phyloP scores from a whole-genome alignment of 2,329 filamentous ascomycete species.

The Arthrinium puccinioides region DNA sequence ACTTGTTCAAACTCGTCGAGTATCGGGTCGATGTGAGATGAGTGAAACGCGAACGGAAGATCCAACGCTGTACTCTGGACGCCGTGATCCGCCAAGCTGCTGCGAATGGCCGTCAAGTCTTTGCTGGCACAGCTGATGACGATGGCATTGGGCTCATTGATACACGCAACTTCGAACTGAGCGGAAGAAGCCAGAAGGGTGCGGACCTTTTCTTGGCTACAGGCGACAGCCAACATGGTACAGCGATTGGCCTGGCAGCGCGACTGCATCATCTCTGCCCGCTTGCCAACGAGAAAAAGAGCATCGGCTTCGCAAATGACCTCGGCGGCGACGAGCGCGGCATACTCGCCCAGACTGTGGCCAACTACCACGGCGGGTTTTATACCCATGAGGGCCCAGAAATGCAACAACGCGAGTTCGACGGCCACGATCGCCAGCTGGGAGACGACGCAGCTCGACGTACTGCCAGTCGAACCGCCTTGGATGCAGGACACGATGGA shows the following conservation, averaged over 20 bases:
- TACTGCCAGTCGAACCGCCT: constrained; percentile 27
- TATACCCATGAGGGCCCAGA: constrained; percentile 28
- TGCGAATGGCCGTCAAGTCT: constrained; percentile 22
- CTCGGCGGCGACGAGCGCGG: constrained; percentile 49
- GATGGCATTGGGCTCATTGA: constrained; percentile 64
- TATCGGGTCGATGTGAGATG: constrained; percentile 52
- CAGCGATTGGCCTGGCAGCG: constrained; percentile 48
- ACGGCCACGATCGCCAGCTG: constrained; percentile 24
- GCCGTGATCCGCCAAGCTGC: constrained; percentile 23
- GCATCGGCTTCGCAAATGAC: constrained; percentile 52
- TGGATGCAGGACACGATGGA: constrained; percentile 35
- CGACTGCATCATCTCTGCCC: constrained; percentile 45
- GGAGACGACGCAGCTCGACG: constrained; percentile 19
- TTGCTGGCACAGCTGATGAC: constrained; percentile 48
- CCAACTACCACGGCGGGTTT: constrained; percentile 32
- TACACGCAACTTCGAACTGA: constrained; percentile 50
- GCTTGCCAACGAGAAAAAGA: constrained; percentile 48
- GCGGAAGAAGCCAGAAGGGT: constrained; percentile 33
- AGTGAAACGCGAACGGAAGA: constrained; percentile 56
- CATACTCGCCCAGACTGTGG: constrained; percentile 51
- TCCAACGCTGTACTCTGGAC: constrained; percentile 49
- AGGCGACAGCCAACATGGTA: constrained; percentile 41
- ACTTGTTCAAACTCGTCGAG: constrained; percentile 46
- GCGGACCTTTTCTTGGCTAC: constrained; percentile 37
- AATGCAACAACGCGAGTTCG: constrained; percentile 27